Percentiles rank a stretch among this genome's conserved stretches.
phyloP scores from a whole-genome alignment of 1,284 basidiomycete species.

The Fomitiporia mediterranea region DNA sequence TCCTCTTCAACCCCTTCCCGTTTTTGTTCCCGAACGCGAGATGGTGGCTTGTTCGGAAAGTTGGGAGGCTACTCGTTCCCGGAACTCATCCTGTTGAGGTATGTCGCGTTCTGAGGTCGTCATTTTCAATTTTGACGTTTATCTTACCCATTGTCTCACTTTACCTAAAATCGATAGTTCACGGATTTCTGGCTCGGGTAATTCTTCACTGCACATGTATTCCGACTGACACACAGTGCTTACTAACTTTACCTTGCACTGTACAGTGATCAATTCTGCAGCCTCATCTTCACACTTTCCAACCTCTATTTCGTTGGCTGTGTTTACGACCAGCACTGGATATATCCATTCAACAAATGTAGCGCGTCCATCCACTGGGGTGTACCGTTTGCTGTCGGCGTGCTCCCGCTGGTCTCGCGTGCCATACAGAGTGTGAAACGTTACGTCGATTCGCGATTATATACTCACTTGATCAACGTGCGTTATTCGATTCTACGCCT shows the following conservation, averaged over 20 bases:
- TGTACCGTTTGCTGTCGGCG: constrained; percentile 49
- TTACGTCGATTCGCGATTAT: constrained; percentile 70
- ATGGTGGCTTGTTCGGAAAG: constrained; percentile 72
- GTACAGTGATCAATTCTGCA: constrained; percentile 82
- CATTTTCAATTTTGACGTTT: constrained; percentile 6
- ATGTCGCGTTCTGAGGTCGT: too few relatives aligned
- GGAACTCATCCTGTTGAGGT: constrained; percentile 77
- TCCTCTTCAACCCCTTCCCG: constrained; percentile 78
- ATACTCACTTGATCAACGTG: constrained; percentile 85
- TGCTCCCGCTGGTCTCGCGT: constrained; percentile 68
- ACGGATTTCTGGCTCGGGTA: constrained; percentile 82
- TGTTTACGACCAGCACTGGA: constrained; percentile 57
- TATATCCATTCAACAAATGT: constrained; percentile 42
- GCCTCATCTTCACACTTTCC: constrained; percentile 68
- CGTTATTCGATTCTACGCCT: not conserved
- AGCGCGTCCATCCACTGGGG: constrained; percentile 49
- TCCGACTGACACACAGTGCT: not conserved
- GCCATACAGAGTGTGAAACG: constrained; percentile 84
- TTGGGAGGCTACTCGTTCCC: constrained; percentile 61
- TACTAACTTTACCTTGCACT: constrained; percentile 35
- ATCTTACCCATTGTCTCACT: not conserved
- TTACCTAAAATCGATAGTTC: constrained; percentile 47
- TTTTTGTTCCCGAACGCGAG: constrained; percentile 62
- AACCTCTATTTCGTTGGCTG: constrained; percentile 75
- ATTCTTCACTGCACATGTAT: constrained; percentile 23